Percentiles rank a stretch among this genome's conserved stretches.
Conservation (phyloP, 1,139 yeast species). For the Wickerhamomyces sp. region DNA sequence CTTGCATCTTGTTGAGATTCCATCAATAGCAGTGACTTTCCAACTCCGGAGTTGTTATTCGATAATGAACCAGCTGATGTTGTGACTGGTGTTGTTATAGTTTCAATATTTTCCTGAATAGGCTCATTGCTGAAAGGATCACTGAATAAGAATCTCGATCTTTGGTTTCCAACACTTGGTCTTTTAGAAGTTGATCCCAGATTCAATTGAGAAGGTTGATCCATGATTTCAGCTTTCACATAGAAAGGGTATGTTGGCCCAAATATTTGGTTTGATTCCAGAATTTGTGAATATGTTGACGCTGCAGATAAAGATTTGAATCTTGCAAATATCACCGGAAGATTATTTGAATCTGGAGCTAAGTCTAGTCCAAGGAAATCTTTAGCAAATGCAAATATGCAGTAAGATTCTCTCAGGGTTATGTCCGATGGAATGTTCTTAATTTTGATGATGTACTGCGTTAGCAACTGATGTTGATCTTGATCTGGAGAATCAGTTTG, state of each 20-base stretch:
- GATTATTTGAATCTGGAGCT: slow-evolving; percentile 18
- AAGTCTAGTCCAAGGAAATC: slow-evolving; percentile 68
- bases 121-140: slow-evolving; percentile 50
- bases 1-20: slow-evolving; percentile 52
- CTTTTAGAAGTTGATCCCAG: slow-evolving; percentile 33
- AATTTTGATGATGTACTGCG: slow-evolving; percentile 30
- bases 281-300: slow-evolving; percentile 60
- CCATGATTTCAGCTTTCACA: slow-evolving; percentile 48
- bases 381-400: slow-evolving; percentile 74
- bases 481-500: slow-evolving; percentile 3
- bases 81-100: slow-evolving; percentile 9
- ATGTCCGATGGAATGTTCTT: slow-evolving; percentile 70
- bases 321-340: slow-evolving; percentile 47
- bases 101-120: slow-evolving; percentile 17
- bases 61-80: background rate
- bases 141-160: slow-evolving; percentile 66
- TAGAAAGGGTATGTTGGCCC: slow-evolving; percentile 50
- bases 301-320: slow-evolving; percentile 65
- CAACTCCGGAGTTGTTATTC: slow-evolving; percentile 30
- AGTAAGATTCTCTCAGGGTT: slow-evolving; percentile 67
- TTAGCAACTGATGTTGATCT: background rate
- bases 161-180: slow-evolving; percentile 49
- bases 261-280: slow-evolving; percentile 62
- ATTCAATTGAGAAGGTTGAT: slow-evolving; percentile 22
- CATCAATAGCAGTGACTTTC: slow-evolving; percentile 51